Evolutionary conservation across 208 protist genomes (phyloP).

Genomic region (Crithidia mellificae): DNA sequence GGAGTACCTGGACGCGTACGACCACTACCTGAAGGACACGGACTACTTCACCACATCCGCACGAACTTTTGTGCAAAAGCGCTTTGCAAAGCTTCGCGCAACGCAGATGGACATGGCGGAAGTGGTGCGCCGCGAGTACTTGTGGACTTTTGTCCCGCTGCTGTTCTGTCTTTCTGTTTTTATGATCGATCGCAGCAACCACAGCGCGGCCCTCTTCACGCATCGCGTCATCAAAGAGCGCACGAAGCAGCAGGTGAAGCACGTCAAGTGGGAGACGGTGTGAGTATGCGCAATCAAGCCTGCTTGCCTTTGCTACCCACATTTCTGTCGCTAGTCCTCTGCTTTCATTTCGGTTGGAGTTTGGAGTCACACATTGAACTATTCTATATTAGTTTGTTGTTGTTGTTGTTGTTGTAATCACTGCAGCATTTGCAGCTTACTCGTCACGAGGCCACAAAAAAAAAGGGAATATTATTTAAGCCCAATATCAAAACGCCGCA

Average conservation of each 20-base stretch:
- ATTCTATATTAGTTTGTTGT: too few species aligned
- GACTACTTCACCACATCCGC: constrained; percentile 15
- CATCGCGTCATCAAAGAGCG: constrained; percentile 47
- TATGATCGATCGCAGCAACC: constrained; percentile 52
- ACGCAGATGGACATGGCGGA: constrained; percentile 21
- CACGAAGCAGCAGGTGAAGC: constrained; percentile 42
- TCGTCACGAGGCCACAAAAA: too few species aligned
- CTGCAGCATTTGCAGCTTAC: too few species aligned
- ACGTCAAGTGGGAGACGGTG: constrained; percentile 32
- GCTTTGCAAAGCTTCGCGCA: constrained; percentile 10
- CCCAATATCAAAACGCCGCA: too few species aligned
- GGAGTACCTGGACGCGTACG: constrained; percentile 51
- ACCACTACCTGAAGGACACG: constrained; percentile 33
- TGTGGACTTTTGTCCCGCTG: constrained; percentile 55
- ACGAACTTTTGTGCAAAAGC: constrained; percentile 16
- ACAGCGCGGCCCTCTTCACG: constrained; percentile 40
- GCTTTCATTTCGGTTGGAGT: too few species aligned
- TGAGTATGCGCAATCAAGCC: too few species aligned
- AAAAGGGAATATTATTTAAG: too few species aligned
- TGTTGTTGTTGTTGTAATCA: too few species aligned
- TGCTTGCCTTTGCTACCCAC: too few species aligned
- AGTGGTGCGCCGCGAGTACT: constrained; percentile 42
- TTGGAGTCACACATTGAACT: too few species aligned
- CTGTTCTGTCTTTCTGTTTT: constrained; percentile 43
- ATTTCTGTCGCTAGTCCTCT: too few species aligned